These are phyloP conservation scores for Sordaria brevicollis DNA, from an alignment of 495 filamentous ascomycete genomes.

Conservation along the genomic window DNA sequence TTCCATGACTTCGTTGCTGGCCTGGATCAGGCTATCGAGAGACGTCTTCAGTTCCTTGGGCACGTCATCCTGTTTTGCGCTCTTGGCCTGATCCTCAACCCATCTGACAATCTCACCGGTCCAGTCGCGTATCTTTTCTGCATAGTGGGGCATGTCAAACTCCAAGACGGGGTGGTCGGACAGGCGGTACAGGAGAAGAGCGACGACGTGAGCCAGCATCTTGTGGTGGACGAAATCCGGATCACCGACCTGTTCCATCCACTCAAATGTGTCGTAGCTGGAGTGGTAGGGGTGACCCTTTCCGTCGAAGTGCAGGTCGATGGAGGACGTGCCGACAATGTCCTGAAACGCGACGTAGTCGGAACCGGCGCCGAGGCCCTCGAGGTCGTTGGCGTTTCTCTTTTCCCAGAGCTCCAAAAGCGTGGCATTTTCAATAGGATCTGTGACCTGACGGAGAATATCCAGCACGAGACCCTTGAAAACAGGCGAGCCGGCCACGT, in stretches of 20 bases:
- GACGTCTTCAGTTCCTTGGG: slow-evolving; percentile 24
- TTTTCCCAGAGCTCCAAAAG: slow-evolving; percentile 67
- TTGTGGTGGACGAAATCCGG: slow-evolving; percentile 76
- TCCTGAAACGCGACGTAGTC: slow-evolving; percentile 91
- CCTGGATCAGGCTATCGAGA: slow-evolving; percentile 48
- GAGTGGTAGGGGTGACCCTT: slow-evolving; percentile 63
- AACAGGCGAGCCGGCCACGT: slow-evolving; percentile 67
- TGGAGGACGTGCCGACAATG: slow-evolving; percentile 80
- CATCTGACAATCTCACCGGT: slow-evolving; percentile 56
- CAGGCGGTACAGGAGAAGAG: slow-evolving; percentile 75
- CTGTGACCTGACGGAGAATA: slow-evolving; percentile 57
- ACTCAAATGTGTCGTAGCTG: slow-evolving; percentile 82
- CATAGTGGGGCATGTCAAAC: slow-evolving; percentile 62
- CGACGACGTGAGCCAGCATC: slow-evolving; percentile 67
- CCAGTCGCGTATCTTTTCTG: slow-evolving; percentile 48
- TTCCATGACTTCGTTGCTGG: slow-evolving; percentile 46
- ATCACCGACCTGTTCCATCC: slow-evolving; percentile 71
- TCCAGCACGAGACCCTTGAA: slow-evolving; percentile 61
- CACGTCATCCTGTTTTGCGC: slow-evolving; percentile 1
- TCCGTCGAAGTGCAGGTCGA: slow-evolving; percentile 77
- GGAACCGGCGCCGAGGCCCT: slow-evolving; percentile 66
- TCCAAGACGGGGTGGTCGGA: slow-evolving; percentile 71
- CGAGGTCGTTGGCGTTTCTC: slow-evolving; percentile 46
- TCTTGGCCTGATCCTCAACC: slow-evolving; percentile 42
- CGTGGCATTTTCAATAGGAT: slow-evolving; percentile 63